Conservation (phyloP, 805 yeast genomes). For the Wickerhamiella cacticola region DNA sequence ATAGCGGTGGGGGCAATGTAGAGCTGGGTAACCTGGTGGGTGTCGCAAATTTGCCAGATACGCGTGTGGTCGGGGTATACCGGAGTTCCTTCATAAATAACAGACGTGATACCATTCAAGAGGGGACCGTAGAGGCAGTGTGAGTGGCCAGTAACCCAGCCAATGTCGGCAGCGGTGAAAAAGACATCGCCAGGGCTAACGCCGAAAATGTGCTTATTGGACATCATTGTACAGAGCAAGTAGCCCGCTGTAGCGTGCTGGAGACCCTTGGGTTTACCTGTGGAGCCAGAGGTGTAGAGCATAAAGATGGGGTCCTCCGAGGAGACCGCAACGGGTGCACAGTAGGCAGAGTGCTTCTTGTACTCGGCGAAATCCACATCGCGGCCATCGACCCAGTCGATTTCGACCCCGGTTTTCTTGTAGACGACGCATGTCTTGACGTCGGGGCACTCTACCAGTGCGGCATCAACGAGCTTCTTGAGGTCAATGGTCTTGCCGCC, state of each 20-base stretch:
- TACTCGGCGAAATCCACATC: slow-evolving; percentile 72
- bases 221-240: slow-evolving; percentile 56
- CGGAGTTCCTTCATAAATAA: slow-evolving; percentile 79
- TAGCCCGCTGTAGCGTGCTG: slow-evolving; percentile 75
- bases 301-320: slow-evolving; percentile 75
- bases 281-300: slow-evolving; percentile 75
- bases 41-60: slow-evolving; percentile 78
- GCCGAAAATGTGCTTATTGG: slow-evolving; percentile 68
- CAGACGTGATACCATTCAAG: slow-evolving; percentile 61
- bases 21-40: slow-evolving; percentile 77
- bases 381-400: slow-evolving; percentile 42
- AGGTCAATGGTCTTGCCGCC: slow-evolving; percentile 75
- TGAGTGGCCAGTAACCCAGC: slow-evolving; percentile 86
- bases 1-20: slow-evolving; percentile 95
- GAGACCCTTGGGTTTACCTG: slow-evolving; percentile 83
- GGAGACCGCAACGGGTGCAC: slow-evolving; percentile 61
- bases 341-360: slow-evolving; percentile 51
- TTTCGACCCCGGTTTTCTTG: slow-evolving; percentile 56
- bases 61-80: slow-evolving; percentile 72
- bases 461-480: slow-evolving; percentile 74
- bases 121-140: slow-evolving; percentile 76
- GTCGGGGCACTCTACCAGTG: slow-evolving; percentile 50
- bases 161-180: slow-evolving; percentile 83
- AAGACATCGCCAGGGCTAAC: slow-evolving; percentile 60
- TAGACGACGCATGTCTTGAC: slow-evolving; percentile 60